Evolutionary conservation across 1,284 basidiomycete species (phyloP).

Genomic region (Xerocomus minutiporus): DNA sequence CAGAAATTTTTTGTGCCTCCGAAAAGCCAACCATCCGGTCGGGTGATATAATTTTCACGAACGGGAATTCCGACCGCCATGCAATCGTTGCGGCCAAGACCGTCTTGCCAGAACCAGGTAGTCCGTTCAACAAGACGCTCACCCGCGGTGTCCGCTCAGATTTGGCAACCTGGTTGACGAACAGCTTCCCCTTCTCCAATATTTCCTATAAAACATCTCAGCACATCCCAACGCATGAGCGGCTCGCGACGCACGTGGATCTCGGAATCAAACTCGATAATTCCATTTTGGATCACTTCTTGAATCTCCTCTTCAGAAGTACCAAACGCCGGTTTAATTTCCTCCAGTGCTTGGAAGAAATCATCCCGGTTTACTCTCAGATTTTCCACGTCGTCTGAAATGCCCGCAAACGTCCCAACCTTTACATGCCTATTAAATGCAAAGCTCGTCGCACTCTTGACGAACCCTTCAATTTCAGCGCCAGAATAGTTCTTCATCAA

Average conservation of each 20-base stretch:
- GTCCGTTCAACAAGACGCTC: slow-evolving; percentile 85
- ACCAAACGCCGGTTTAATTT: slow-evolving; percentile 97
- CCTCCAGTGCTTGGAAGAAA: slow-evolving; percentile 89
- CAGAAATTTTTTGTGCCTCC: slow-evolving; percentile 86
- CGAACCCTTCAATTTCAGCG: slow-evolving; percentile 92
- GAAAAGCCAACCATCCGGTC: slow-evolving; percentile 96
- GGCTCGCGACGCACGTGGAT: slow-evolving; percentile 61
- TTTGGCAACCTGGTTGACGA: slow-evolving; percentile 93
- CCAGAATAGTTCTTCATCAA: slow-evolving; percentile 97
- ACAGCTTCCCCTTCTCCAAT: slow-evolving; percentile 84
- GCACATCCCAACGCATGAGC: neutral
- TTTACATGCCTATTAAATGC: slow-evolving; percentile 98
- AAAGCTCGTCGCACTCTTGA: slow-evolving; percentile 98
- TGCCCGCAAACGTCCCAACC: slow-evolving; percentile 95
- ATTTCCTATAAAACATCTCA: slow-evolving; percentile 58
- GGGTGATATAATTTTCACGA: slow-evolving; percentile 96
- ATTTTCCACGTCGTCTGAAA: slow-evolving; percentile 93
- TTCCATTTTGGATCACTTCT: slow-evolving; percentile 94
- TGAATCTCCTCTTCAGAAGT: slow-evolving; percentile 95
- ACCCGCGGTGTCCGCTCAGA: slow-evolving; percentile 91
- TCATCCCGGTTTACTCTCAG: slow-evolving; percentile 85
- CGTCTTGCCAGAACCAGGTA: slow-evolving; percentile 91
- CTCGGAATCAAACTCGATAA: slow-evolving; percentile 80
- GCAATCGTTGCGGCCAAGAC: slow-evolving; percentile 95
- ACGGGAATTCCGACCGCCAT: slow-evolving; percentile 89